Base-by-base conservation (phyloP, 2,329 filamentous ascomycete genomes). In the Neonectria punicea region DNA sequence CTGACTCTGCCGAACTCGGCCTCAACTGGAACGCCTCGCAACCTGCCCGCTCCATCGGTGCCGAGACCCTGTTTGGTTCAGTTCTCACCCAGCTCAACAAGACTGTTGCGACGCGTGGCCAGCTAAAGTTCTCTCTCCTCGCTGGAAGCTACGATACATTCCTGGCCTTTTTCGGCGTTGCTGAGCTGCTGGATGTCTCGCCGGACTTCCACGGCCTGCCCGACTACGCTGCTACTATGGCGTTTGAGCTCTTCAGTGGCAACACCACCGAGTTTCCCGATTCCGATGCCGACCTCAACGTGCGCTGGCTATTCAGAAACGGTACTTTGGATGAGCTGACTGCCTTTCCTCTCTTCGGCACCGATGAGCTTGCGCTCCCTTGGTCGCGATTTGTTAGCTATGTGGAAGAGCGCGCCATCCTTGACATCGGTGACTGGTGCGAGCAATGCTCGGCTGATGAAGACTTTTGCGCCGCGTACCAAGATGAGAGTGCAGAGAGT, bases 131-230 rank as follows among this genome's bases (percentile, higher is more conserved):
- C 63, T 75, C 75, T 13, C 72, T 79, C 2, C 70, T 79, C 1
- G 72, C 77, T 0, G 77, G 77, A 16, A 77, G 75, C 63, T 79
- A 79, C 64, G 76, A 79, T 49, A 79, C 78, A 3, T 78, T 79
- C 67, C 70, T 79, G n/a, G 72, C 77, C 25, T 79, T 79, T 64
- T 78, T 79, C 44, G 77, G 77, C 16, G 58, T 78, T 13, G 63
- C 71, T 0, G 72, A 70, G 28, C 72, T 79, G 36, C 61, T 73
- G 3, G 59, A 72, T 1, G 65, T 74, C 3, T 77, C 74, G 9
- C 58, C 65, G 2, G 61, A 78, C 63, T 79, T 79, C 57, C 66
- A 71, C 51, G 77, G 77, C 14, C 70, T 79, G 22, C 77, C 77
- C 6, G 75, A 77, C 2, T 79, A 79, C 25, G 77, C 77, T 1